Percentiles rank a stretch among this genome's conserved stretches.
These are phyloP conservation scores for Amaranthus tricolor DNA, from an alignment of 179 eudicot genomes.

Conservation along the genomic window DNA sequence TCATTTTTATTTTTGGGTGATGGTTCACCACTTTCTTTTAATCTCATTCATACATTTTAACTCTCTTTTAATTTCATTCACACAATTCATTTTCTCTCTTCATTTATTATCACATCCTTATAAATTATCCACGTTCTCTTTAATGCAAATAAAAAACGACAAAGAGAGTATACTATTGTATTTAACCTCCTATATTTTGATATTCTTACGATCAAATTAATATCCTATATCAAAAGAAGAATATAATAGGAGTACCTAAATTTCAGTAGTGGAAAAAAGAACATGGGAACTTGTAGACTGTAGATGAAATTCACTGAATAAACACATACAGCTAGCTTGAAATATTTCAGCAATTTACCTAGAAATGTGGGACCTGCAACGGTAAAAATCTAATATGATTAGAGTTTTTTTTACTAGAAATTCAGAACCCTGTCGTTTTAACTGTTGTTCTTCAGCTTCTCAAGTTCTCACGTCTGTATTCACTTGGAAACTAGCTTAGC, in stretches of 20 bases:
- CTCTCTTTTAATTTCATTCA: no score
- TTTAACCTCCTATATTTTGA: no score
- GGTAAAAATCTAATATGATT: slow-evolving; percentile 17
- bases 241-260: neutral
- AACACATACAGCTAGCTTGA: slow-evolving; percentile 5
- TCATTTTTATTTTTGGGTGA: no score
- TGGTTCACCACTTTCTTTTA: no score
- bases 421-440: slow-evolving; percentile 17
- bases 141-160: no score
- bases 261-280: slow-evolving; percentile 4
- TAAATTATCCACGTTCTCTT: no score
- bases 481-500: slow-evolving; percentile 11
- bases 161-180: no score
- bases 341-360: neutral
- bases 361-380: slow-evolving; percentile 8
- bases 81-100: no score
- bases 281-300: slow-evolving; percentile 29
- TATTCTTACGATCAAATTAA: no score
- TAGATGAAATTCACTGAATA: slow-evolving; percentile 21
- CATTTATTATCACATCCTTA: no score
- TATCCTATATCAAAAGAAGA: no score
- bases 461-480: neutral
- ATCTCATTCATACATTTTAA: no score
- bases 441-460: neutral
- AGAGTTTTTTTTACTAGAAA: neutral